Conservation (phyloP, 1,284 basidiomycete species). For the Rhodotorula sp. region DNA sequence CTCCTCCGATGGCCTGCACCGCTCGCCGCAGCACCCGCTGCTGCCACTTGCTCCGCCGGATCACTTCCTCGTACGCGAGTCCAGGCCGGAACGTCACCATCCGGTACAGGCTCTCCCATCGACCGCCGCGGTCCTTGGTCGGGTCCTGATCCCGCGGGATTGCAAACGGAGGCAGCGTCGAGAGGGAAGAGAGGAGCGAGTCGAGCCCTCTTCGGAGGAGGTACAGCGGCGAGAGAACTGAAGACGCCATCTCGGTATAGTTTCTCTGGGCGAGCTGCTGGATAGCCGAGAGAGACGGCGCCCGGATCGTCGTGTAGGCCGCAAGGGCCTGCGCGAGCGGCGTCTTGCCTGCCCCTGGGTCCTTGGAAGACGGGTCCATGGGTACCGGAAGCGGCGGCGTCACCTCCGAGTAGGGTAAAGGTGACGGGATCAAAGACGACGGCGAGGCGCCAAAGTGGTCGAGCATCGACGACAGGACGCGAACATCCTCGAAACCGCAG, state of each 20-base stretch:
- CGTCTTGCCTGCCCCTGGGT: slow-evolving; percentile 48
- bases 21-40: slow-evolving; percentile 19
- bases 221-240: slow-evolving; percentile 78
- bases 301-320: slow-evolving; percentile 73
- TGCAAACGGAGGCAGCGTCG: slow-evolving; percentile 30
- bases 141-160: slow-evolving; percentile 13
- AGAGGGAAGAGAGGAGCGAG: slow-evolving; percentile 54
- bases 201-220: slow-evolving; percentile 78
- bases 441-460: slow-evolving; percentile 62
- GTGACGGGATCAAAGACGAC: slow-evolving; percentile 47
- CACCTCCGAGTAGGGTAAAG: slow-evolving; percentile 44
- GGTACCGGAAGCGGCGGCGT: slow-evolving; percentile 54
- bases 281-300: slow-evolving; percentile 86
- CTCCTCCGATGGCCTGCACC: slow-evolving; percentile 2
- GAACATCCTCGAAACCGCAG: slow-evolving; percentile 94
- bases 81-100: slow-evolving; percentile 98
- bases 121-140: slow-evolving; percentile 35
- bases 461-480: slow-evolving; percentile 76
- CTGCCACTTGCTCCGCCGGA: slow-evolving; percentile 63
- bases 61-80: slow-evolving; percentile 76
- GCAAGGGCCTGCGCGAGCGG: slow-evolving; percentile 64
- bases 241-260: slow-evolving; percentile 93
- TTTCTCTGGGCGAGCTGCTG: slow-evolving; percentile 89
- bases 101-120: slow-evolving; percentile 88
- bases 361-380: slow-evolving; percentile 55